phyloP scores from a whole-genome alignment of 805 yeast species.

The Candida suzukii region DNA sequence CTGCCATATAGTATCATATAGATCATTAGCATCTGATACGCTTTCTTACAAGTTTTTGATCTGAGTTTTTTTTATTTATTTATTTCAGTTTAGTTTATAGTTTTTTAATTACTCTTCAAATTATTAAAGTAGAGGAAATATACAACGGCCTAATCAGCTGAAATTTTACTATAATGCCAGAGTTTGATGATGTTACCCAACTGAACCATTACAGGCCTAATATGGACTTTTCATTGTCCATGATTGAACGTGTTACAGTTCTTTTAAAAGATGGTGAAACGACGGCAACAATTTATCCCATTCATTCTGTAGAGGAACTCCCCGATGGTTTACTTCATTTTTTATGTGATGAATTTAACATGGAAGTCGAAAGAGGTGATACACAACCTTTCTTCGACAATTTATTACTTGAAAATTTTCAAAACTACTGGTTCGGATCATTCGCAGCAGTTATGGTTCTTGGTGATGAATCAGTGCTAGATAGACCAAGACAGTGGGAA shows the following conservation, averaged over 20 bases:
- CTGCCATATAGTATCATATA: too few relatives aligned
- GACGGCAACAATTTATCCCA: conserved; percentile 88
- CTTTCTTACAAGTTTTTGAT: too few relatives aligned
- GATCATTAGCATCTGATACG: too few relatives aligned
- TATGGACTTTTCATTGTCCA: conserved; percentile 26
- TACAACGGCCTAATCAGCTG: neutral
- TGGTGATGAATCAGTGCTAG: conserved; percentile 57
- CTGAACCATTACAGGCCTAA: conserved; percentile 38
- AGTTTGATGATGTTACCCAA: conserved; percentile 43
- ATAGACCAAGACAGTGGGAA: conserved; percentile 71
- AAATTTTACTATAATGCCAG: conserved; percentile 38
- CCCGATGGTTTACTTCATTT: conserved; percentile 78
- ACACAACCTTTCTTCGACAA: conserved; percentile 83
- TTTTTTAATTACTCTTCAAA: too few relatives aligned
- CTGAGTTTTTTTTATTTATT: too few relatives aligned
- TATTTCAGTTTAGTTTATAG: too few relatives aligned
- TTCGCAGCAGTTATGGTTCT: conserved; percentile 72
- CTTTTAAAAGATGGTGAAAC: conserved; percentile 84
- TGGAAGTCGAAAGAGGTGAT: conserved; percentile 86
- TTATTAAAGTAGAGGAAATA: too few relatives aligned
- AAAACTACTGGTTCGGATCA: conserved; percentile 80
- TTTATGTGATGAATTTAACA: conserved; percentile 85
- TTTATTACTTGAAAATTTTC: conserved; percentile 68
- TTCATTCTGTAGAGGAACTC: conserved; percentile 54
- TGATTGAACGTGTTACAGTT: conserved; percentile 37